Evolutionary conservation across 352 stramenopile genomes (phyloP).

Genomic region (Phytophthora tentaculata): DNA sequence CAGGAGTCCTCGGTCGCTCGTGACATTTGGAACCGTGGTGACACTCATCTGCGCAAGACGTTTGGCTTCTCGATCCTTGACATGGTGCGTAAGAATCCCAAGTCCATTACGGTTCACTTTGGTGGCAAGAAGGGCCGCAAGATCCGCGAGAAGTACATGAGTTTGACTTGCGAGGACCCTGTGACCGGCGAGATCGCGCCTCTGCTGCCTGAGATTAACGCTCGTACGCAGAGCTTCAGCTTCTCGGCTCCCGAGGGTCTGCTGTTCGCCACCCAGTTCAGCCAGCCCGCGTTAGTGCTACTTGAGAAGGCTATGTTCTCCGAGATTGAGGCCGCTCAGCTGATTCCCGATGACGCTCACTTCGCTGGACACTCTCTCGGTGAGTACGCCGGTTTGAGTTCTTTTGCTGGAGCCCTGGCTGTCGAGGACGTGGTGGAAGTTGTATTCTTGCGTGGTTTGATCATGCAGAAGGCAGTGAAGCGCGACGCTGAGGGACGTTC

Average conservation of each 20-base stretch:
- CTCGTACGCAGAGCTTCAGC: constrained; percentile 81
- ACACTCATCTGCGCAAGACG: constrained; percentile 69
- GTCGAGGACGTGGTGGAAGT: constrained; percentile 83
- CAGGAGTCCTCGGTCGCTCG: constrained; percentile 70
- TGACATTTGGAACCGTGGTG: constrained; percentile 84
- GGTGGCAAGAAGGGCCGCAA: constrained; percentile 74
- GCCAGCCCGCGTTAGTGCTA: constrained; percentile 81
- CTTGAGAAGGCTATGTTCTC: constrained; percentile 89
- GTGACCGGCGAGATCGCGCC: constrained; percentile 57
- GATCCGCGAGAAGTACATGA: constrained; percentile 90
- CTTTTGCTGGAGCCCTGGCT: constrained; percentile 73
- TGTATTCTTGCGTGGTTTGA: constrained; percentile 83
- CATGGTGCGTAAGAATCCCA: constrained; percentile 89
- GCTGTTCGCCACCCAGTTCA: constrained; percentile 90
- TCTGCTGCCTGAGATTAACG: constrained; percentile 83
- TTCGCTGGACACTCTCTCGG: constrained; percentile 90
- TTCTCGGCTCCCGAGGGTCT: constrained; percentile 78
- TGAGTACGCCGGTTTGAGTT: constrained; percentile 86
- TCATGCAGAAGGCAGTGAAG: constrained; percentile 71
- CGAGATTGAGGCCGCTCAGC: constrained; percentile 71
- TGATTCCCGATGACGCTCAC: constrained; percentile 78
- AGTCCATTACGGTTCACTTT: constrained; percentile 88
- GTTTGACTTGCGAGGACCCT: constrained; percentile 71
- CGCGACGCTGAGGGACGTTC: constrained; percentile 67
- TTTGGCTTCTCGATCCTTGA: constrained; percentile 91